Percentiles rank a stretch among this genome's conserved stretches.
These are phyloP conservation scores for Cryphonectria parasitica DNA, from an alignment of 2,329 filamentous ascomycete genomes.

Conservation along the genomic window DNA sequence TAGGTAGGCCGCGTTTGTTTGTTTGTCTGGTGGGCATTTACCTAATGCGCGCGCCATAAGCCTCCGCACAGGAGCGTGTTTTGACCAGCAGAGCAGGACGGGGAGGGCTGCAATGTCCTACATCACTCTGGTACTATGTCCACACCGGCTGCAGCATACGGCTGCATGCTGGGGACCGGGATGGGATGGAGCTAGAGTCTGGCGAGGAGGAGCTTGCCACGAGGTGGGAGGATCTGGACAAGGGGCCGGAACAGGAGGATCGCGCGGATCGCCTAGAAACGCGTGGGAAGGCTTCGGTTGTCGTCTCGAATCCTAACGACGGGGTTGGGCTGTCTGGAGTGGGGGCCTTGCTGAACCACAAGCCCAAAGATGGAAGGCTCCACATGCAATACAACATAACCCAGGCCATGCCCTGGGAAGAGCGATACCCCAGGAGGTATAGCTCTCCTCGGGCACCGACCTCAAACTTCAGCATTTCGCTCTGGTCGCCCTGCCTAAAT, in stretches of 20 bases:
- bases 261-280: conserved; percentile 20
- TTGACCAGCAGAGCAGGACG: conserved; percentile 21
- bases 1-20: neutral
- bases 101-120: conserved; percentile 23
- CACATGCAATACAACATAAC: conserved; percentile 21
- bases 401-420: conserved; percentile 12
- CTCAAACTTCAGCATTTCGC: neutral
- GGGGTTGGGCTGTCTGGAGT: conserved; percentile 19
- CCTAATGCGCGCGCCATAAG: conserved; percentile 3
- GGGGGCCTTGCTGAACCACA: conserved; percentile 1
- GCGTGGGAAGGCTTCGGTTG: conserved; percentile 24
- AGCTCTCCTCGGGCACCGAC: conserved; percentile 21
- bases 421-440: conserved; percentile 18
- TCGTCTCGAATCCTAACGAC: conserved; percentile 18
- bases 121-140: neutral
- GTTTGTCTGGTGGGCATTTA: neutral
- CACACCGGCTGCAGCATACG: conserved; percentile 23
- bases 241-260: conserved; percentile 19
- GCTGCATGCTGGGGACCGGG: conserved; percentile 23
- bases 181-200: conserved; percentile 21
- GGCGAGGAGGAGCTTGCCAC: conserved; percentile 23
- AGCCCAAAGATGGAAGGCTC: conserved; percentile 6
- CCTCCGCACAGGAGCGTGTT: conserved; percentile 18
- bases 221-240: conserved; percentile 27
- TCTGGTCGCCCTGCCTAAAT: conserved; percentile 3